Evolutionary conservation across 805 yeast species (phyloP), one percentile per base, ranked within the genome.

Genomic region (Metschnikowia kunwiensis): DNA sequence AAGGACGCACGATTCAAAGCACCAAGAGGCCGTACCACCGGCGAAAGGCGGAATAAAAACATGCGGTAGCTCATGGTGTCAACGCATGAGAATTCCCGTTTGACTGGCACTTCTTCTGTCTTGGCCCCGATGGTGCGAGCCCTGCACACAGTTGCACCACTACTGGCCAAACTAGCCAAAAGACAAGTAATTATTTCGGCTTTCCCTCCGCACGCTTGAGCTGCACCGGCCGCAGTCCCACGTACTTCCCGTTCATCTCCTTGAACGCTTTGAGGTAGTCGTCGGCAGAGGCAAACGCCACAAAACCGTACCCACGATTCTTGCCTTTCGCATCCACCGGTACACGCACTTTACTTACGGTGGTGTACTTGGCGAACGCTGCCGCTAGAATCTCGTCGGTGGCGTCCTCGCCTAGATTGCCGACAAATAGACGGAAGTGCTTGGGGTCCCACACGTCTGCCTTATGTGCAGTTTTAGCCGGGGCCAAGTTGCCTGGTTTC

Each of bases 171-270:
- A n/a, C n/a, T n/a, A n/a, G n/a, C n/a, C n/a, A n/a, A n/a, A 13
- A 24, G n/a, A 12, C 8, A 24, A 4, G n/a, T 24, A 9, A 11
- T 25, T 20, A 33, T 24, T 40, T 34, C 7, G 28, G 18, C 20
- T 30, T 22, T 9, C 73, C 57, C 42, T 69, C 77, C 0, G 91
- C 89, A 41, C 79, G 65, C 54, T 80, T 79, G 54, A 84, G 59
- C 39, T 74, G 80, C 18, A 84, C 77, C 0, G 93, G 93, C 49
- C 80, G 80, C 48, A 70, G 75, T 1, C 93, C 94, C 31, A 85
- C 71, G 47, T 80, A 82, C 51, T 82, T 81, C 17, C 86, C 86
- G 53, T 84, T 80, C 79, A 82, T 74, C 49, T 80, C 86, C 53
- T 77, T 80, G 58, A 80, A 84, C 3, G 89, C 87, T 34, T 65